Percentiles rank a stretch among this genome's conserved stretches.
These are phyloP conservation scores for Closterium sp. DNA, from an alignment of 139 green algal species.

Conservation along the genomic window DNA sequence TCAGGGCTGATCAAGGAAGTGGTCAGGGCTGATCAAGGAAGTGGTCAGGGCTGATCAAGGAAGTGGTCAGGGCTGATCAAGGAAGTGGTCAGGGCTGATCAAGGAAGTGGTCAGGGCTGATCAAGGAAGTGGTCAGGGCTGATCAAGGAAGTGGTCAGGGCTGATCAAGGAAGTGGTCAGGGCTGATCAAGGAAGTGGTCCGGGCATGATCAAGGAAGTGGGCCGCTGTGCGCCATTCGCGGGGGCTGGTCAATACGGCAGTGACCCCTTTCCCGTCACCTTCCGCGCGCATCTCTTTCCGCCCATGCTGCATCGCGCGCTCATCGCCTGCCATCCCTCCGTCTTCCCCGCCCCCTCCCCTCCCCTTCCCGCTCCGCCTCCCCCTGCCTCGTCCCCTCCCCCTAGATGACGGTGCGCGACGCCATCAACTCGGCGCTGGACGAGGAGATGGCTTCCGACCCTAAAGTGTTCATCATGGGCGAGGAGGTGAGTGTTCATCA, in stretches of 20 bases:
- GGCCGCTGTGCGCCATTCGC: neutral
- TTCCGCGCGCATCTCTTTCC: no score
- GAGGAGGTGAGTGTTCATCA: neutral
- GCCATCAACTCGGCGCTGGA: conserved; percentile 94
- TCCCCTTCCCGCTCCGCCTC: neutral
- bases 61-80: neutral
- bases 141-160: neutral
- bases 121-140: neutral
- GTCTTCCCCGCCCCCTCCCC: neutral
- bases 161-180: neutral
- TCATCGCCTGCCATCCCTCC: no score
- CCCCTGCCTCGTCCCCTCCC: neutral
- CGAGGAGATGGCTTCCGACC: conserved; percentile 92
- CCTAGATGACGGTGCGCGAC: conserved; percentile 88
- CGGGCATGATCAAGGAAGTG: neutral
- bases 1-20: no score
- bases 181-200: neutral
- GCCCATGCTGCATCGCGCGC: no score
- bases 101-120: neutral
- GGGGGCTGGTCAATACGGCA: neutral
- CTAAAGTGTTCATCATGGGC: conserved; percentile 78
- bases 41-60: no score
- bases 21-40: neutral
- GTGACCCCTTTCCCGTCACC: no score
- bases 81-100: neutral